Evolutionary conservation across 768 basidiomycete genomes (phyloP), one percentile per base, ranked within the genome.

Genomic region (Tulasnella sp.): DNA sequence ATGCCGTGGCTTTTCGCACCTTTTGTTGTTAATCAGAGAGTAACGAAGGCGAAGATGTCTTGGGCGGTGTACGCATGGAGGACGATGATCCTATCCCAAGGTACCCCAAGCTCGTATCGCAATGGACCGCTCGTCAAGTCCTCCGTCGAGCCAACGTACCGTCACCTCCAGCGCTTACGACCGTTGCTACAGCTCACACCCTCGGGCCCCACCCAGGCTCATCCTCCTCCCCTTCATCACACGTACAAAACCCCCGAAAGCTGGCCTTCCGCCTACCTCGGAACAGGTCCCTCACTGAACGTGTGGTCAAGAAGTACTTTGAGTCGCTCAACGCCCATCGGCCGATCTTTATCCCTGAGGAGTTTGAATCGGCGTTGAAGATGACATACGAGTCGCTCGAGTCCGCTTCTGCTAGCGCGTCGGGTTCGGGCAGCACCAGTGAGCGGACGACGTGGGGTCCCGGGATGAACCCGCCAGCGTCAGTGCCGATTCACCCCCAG

Each of bases 321-420:
- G 67, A 72, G 2, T 81, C 81, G 51, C 85, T 92, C 68, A 89
- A 91, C 63, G 68, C 78, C 63, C 87, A 91, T 67, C 80, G 89
- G 1, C 89, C 88, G 0, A 84, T 89, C 52, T 87, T 83, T 67
- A 70, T 77, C 27, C 82, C 81, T 48, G 73, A 75, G 55, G 82
- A 84, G 41, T 89, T 91, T 68, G 79, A 86, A 63, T 75, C 73
- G 65, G 74, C 76, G 12, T 70, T 91, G 54, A 73, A 79, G 45
- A 76, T 79, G 24, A 75, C 88, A n/a, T 92, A 91, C 66, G 77
- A 81, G 19, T 42, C 55, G 19, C 19, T 63, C 0, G 76, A 76
- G 49, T 69, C 73, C 5, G 70, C 17, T 10, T 34, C 25, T 2
- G 19, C n/a, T n/a, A n/a, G n/a, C 42, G 19, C 46, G 11, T 48